Percentiles rank a stretch among this genome's conserved stretches.
phyloP scores from a whole-genome alignment of 1,139 yeast species.

The Yamadazyma membranifaciens region DNA sequence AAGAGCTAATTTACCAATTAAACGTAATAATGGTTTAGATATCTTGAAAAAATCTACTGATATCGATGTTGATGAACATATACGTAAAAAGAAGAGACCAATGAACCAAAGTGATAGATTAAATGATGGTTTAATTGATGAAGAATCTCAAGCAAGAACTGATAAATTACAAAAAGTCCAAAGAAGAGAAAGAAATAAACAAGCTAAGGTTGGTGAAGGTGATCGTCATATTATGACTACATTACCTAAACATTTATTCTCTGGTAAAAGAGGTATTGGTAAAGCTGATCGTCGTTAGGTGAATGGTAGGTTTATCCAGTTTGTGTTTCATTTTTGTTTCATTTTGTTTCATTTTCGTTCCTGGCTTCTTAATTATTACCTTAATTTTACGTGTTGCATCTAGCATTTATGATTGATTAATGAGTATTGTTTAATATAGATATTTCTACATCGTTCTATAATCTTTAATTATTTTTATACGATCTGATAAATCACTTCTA shows the following conservation, averaged over 20 bases:
- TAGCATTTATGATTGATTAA: slow-evolving; percentile 4
- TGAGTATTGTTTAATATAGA: slow-evolving; percentile 3
- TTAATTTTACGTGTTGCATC: too few species aligned
- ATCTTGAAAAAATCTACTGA: slow-evolving; percentile 57
- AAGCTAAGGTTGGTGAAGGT: slow-evolving; percentile 93
- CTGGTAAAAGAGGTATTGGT: slow-evolving; percentile 96
- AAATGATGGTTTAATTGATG: slow-evolving; percentile 82
- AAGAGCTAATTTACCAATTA: slow-evolving; percentile 12
- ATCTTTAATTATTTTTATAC: too few species aligned
- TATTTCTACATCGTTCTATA: too few species aligned
- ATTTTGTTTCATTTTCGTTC: background rate
- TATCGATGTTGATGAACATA: slow-evolving; percentile 28
- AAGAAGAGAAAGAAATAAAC: slow-evolving; percentile 91
- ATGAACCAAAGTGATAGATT: slow-evolving; percentile 74
- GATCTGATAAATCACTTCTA: too few species aligned
- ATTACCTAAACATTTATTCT: slow-evolving; percentile 88
- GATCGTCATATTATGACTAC: slow-evolving; percentile 87
- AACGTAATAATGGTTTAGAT: slow-evolving; percentile 65
- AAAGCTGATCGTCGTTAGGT: slow-evolving; percentile 56
- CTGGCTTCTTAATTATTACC: too few species aligned
- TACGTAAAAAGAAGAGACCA: slow-evolving; percentile 48
- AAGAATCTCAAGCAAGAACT: slow-evolving; percentile 79
- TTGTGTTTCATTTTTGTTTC: background rate
- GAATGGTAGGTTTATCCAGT: too few species aligned
- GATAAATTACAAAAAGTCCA: slow-evolving; percentile 84